Conservation (phyloP, 805 yeast species). For the Starmerella bombicola region DNA sequence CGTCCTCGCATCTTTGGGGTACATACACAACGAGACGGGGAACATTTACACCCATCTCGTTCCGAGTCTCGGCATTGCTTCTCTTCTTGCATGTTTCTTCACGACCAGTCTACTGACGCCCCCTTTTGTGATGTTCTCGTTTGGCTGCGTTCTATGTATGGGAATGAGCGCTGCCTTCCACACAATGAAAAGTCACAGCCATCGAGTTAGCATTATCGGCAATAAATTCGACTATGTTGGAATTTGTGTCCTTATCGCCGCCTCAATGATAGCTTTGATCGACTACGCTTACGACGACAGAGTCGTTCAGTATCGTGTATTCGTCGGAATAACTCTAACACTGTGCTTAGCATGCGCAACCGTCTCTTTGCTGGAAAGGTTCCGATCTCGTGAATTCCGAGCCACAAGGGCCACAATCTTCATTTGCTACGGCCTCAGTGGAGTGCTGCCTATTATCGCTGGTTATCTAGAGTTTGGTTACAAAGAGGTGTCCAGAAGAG, state of each 20-base stretch:
- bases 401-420: slow-evolving; percentile 68
- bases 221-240: slow-evolving; percentile 69
- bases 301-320: slow-evolving; percentile 24
- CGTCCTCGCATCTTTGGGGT: slow-evolving; percentile 40
- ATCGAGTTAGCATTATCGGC: slow-evolving; percentile 40
- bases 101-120: slow-evolving; percentile 13
- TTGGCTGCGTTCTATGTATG: slow-evolving; percentile 49
- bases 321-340: slow-evolving; percentile 35
- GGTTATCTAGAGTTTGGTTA: slow-evolving; percentile 43
- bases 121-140: slow-evolving; percentile 42
- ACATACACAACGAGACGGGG: slow-evolving; percentile 58
- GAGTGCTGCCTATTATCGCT: slow-evolving; percentile 52
- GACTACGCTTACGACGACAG: slow-evolving; percentile 37
- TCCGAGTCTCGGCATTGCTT: slow-evolving; percentile 26
- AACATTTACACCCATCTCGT: slow-evolving; percentile 56
- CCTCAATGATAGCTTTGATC: slow-evolving; percentile 44
- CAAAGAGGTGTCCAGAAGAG: slow-evolving; percentile 37
- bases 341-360: slow-evolving; percentile 53
- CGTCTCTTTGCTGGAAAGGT: slow-evolving; percentile 51
- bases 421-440: slow-evolving; percentile 67
- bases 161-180: slow-evolving; percentile 57
- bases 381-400: slow-evolving; percentile 60
- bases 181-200: slow-evolving; percentile 54
- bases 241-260: slow-evolving; percentile 52
- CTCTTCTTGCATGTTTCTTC: slow-evolving; percentile 12